Evolutionary conservation across 371 early-diverging fungal genomes (phyloP).

Genomic region (Lichtheimia corymbifera): DNA sequence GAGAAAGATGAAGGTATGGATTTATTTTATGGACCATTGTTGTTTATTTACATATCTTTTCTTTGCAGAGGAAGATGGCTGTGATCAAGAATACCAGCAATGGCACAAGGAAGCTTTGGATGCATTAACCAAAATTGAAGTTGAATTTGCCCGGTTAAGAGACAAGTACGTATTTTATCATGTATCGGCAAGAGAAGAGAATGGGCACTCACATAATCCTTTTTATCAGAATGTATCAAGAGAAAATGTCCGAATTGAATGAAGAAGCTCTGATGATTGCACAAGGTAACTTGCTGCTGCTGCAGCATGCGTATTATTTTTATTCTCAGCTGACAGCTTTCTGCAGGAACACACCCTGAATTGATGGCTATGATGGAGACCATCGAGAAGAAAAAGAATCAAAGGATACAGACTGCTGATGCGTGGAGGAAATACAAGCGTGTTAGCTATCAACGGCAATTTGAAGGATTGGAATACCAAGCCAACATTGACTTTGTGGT

Average conservation of each 20-base stretch:
- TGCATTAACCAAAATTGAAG: constrained; percentile 50
- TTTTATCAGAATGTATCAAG: constrained; percentile 54
- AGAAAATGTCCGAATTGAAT: constrained; percentile 59
- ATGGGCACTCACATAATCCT: not conserved
- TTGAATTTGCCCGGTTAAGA: constrained; percentile 49
- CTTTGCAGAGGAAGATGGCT: constrained; percentile 10
- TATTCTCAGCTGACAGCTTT: not conserved
- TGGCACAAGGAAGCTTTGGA: constrained; percentile 45
- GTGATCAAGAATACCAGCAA: constrained; percentile 26
- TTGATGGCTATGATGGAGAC: constrained; percentile 56
- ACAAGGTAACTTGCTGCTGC: constrained; percentile 33
- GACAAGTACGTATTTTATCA: constrained; percentile 40
- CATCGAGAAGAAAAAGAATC: constrained; percentile 58
- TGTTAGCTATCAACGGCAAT: constrained; percentile 47
- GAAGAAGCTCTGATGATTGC: constrained; percentile 62
- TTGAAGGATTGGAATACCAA: constrained; percentile 58
- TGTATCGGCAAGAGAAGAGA: not conserved
- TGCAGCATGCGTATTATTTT: not conserved
- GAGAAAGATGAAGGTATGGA: constrained; percentile 1
- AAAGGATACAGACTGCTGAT: constrained; percentile 54
- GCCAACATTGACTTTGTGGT: constrained; percentile 54
- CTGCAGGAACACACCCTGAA: constrained; percentile 59
- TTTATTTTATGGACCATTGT: not conserved
- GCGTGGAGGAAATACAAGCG: constrained; percentile 56
- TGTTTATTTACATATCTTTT: too few relatives aligned